A percentile compares a stretch with the other conserved stretches of the same genome.
These are phyloP conservation scores for Rhynchosporium graminicola DNA, from an alignment of 2,329 filamentous ascomycete genomes.

Conservation along the genomic window DNA sequence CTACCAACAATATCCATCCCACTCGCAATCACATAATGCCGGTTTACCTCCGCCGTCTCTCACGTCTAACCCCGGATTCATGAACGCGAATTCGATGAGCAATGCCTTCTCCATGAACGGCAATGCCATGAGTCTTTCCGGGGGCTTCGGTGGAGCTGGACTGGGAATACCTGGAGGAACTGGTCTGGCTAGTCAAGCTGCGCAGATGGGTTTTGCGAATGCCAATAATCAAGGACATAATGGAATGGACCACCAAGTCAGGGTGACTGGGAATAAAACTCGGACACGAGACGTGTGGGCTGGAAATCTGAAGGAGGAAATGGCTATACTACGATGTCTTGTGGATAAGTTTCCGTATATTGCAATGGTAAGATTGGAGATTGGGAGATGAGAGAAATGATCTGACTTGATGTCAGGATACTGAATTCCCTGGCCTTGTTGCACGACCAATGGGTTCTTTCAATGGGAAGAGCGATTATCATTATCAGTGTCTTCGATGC, in stretches of 20 bases:
- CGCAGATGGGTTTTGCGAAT: conserved; percentile 82
- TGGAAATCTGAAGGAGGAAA: conserved; percentile 87
- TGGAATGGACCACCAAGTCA: conserved; percentile 54
- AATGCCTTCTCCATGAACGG: conserved; percentile 63
- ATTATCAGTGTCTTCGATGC: conserved; percentile 95
- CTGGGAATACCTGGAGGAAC: conserved; percentile 54
- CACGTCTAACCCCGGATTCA: conserved; percentile 69
- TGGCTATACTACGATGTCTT: conserved; percentile 78
- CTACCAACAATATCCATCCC: conserved; percentile 49
- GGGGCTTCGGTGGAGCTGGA: conserved; percentile 58
- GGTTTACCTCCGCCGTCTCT: conserved; percentile 58
- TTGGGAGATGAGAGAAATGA: conserved; percentile 14
- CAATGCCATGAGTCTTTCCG: conserved; percentile 56
- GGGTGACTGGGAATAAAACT: conserved; percentile 62
- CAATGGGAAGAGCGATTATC: conserved; percentile 93
- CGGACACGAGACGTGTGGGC: conserved; percentile 97
- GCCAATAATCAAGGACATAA: conserved; percentile 61
- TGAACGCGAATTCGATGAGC: conserved; percentile 66
- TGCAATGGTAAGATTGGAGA: conserved; percentile 75
- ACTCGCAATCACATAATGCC: conserved; percentile 48
- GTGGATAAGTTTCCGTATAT: conserved; percentile 94
- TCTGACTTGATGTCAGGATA: conserved; percentile 64
- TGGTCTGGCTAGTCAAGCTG: conserved; percentile 82
- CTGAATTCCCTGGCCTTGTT: conserved; percentile 97
- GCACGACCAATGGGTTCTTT: conserved; percentile 94